phyloP scores from a whole-genome alignment of 805 yeast genomes.

The Sugiyamaella valdiviana region DNA sequence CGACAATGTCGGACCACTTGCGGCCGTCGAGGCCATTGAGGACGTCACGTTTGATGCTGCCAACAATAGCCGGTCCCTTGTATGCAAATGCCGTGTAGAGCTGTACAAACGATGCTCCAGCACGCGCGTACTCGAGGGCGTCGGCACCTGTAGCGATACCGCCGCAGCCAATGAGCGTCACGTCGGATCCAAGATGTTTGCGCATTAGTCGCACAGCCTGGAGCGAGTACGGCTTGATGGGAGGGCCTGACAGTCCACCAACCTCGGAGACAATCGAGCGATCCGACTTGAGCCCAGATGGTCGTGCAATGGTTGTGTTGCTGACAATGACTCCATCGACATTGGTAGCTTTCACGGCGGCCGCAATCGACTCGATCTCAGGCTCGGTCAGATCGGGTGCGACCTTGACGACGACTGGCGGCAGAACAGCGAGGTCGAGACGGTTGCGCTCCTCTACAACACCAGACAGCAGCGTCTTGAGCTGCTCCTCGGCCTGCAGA shows the following conservation, averaged over 20 bases:
- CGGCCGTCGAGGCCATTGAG: slow-evolving; percentile 65
- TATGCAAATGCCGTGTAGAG: slow-evolving; percentile 87
- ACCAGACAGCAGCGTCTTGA: slow-evolving; percentile 57
- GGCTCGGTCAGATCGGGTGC: slow-evolving; percentile 87
- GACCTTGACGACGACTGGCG: slow-evolving; percentile 78
- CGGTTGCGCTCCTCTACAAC: slow-evolving; percentile 65
- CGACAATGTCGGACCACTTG: slow-evolving; percentile 68
- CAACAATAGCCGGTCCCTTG: slow-evolving; percentile 81
- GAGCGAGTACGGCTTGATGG: slow-evolving; percentile 73
- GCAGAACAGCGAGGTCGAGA: slow-evolving; percentile 34
- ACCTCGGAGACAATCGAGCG: slow-evolving; percentile 45
- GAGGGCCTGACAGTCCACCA: slow-evolving; percentile 93
- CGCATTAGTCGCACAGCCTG: slow-evolving; percentile 66
- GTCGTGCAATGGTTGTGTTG: slow-evolving; percentile 87
- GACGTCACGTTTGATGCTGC: slow-evolving; percentile 54
- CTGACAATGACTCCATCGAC: slow-evolving; percentile 91
- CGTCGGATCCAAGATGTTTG: slow-evolving; percentile 64
- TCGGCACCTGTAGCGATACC: slow-evolving; percentile 86
- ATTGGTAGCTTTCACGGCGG: slow-evolving; percentile 64
- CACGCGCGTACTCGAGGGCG: slow-evolving; percentile 83
- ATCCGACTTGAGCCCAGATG: slow-evolving; percentile 50
- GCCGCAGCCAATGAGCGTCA: slow-evolving; percentile 88
- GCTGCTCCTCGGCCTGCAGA: slow-evolving; percentile 69
- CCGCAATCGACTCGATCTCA: slow-evolving; percentile 77
- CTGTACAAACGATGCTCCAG: slow-evolving; percentile 89